Conservation (phyloP, 495 filamentous ascomycete genomes). For the Tricharina praecox region DNA sequence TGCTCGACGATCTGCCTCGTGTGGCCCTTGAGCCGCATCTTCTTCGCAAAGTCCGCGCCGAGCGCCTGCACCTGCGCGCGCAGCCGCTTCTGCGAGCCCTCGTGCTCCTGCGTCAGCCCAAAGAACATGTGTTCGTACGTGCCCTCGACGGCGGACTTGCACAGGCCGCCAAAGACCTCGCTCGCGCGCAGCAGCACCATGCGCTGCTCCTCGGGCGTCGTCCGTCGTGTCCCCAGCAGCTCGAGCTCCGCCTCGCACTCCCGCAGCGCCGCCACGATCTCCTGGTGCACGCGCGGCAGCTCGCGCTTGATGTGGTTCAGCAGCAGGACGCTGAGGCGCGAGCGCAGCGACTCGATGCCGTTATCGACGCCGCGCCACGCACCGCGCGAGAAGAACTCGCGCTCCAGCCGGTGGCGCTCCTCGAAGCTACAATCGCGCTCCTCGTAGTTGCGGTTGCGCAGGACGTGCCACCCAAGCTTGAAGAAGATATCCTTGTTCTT, state of each 20-base stretch:
- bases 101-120: slow-evolving; percentile 6
- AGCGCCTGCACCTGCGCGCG: slow-evolving; percentile 44
- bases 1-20: slow-evolving; percentile 25
- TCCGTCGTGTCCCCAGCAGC: slow-evolving; percentile 35
- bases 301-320: slow-evolving; percentile 38
- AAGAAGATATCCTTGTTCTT: slow-evolving; percentile 34
- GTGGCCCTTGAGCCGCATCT: slow-evolving; percentile 27
- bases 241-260: slow-evolving; percentile 27
- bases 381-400: slow-evolving; percentile 31
- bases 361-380: slow-evolving; percentile 33
- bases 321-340: slow-evolving; percentile 40
- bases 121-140: slow-evolving; percentile 44
- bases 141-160: slow-evolving; percentile 38
- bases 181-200: slow-evolving; percentile 38
- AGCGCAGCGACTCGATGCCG: slow-evolving; percentile 36
- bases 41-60: slow-evolving; percentile 38
- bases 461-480: slow-evolving; percentile 35
- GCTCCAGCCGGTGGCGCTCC: slow-evolving; percentile 31
- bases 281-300: slow-evolving; percentile 41
- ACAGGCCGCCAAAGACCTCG: slow-evolving; percentile 33
- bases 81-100: slow-evolving; percentile 30
- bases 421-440: slow-evolving; percentile 27
- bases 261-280: slow-evolving; percentile 34
- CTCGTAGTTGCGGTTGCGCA: slow-evolving; percentile 34
- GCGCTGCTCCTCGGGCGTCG: slow-evolving; percentile 35